Evolutionary conservation across 495 filamentous ascomycete species (phyloP), one percentile per base, ranked within the genome.

Genomic region (Aspergillus conjunctus): DNA sequence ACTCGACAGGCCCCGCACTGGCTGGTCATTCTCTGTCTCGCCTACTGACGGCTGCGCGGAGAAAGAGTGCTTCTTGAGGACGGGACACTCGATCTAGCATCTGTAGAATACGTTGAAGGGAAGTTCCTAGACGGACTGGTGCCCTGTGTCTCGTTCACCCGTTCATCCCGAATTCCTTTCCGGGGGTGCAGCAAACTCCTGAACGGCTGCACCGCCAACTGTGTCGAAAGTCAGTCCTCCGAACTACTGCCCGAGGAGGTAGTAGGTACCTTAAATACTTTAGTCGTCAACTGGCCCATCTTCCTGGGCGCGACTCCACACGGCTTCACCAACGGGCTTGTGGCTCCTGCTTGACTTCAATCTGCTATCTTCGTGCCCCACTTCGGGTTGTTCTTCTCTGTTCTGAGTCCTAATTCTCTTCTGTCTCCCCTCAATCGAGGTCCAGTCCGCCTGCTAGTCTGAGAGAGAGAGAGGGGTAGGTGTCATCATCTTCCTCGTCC

Each of bases 301-400:
- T 54, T 12, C 15, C 22, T 44, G 12, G 37, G 11, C 37, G 37
- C 3, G 37, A n/a, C 44, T 20, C 44, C 20, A 48, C 44, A 20
- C 44, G 44, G n/a, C 44, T 48, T 48, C 44, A 48, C 7, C 20
- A 17, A 48, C 44, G 5, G 20, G 10, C 20, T 48, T 11, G 12
- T 14, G 17, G 39, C 17, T 22, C 15, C 60, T 58, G 37, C 54
- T 62, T 58, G 33, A 49, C 50, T 46, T 53, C 18, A 33, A 41
- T 17, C 51, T 55, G 33, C 43, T 56, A 51, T 61, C 50, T 59
- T 32, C 46, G 45, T 58, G 58, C 62, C 62, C 62, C 62, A 66
- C 60, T 57, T 57, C 41, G 49, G 49, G 39, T 26, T 51, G 39
- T 46, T 49, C 53, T 48, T 48, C 46, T 54, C 26, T 26, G 26